These are phyloP conservation scores for Aspergillus sp. DNA, from an alignment of 2,329 filamentous ascomycete species.

Conservation along the genomic window DNA sequence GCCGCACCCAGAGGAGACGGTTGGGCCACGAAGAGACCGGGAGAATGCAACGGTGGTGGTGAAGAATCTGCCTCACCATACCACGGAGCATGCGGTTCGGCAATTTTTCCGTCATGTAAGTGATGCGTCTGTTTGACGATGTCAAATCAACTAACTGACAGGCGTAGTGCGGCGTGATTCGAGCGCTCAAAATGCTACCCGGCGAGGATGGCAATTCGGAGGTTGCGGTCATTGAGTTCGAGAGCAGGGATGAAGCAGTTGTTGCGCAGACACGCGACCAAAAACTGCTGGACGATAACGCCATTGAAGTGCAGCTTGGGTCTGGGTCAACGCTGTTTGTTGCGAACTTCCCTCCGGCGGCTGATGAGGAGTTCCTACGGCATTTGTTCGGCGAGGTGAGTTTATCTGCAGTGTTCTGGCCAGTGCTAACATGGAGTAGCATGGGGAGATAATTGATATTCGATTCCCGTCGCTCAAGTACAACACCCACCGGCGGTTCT, in stretches of 20 bases:
- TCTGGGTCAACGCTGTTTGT: slow-evolving; percentile 76
- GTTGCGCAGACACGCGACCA: slow-evolving; percentile 72
- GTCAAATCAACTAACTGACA: slow-evolving; percentile 7
- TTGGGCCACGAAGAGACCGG: slow-evolving; percentile 63
- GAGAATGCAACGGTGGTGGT: slow-evolving; percentile 83
- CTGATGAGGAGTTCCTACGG: slow-evolving; percentile 44
- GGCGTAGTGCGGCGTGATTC: slow-evolving; percentile 68
- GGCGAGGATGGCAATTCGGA: slow-evolving; percentile 53
- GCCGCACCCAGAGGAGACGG: slow-evolving; percentile 24
- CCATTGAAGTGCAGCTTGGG: slow-evolving; percentile 65
- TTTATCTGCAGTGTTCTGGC: slow-evolving; percentile 1
- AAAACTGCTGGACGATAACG: slow-evolving; percentile 64
- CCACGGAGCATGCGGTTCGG: slow-evolving; percentile 62
- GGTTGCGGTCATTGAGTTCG: slow-evolving; percentile 77
- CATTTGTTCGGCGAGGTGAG: slow-evolving; percentile 47
- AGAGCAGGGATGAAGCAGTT: slow-evolving; percentile 66
- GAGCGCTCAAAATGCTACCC: slow-evolving; percentile 59
- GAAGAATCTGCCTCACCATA: slow-evolving; percentile 61
- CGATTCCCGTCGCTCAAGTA: slow-evolving; percentile 86
- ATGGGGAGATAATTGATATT: slow-evolving; percentile 73
- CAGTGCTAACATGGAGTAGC: slow-evolving; percentile 30
- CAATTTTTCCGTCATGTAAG: slow-evolving; percentile 76
- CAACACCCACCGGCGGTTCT: slow-evolving; percentile 83
- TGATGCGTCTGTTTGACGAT: slow-evolving; percentile 2
- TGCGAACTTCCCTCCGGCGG: slow-evolving; percentile 67